Conservation (phyloP, 2,329 filamentous ascomycete genomes). For the Colletotrichum endophyticum region DNA sequence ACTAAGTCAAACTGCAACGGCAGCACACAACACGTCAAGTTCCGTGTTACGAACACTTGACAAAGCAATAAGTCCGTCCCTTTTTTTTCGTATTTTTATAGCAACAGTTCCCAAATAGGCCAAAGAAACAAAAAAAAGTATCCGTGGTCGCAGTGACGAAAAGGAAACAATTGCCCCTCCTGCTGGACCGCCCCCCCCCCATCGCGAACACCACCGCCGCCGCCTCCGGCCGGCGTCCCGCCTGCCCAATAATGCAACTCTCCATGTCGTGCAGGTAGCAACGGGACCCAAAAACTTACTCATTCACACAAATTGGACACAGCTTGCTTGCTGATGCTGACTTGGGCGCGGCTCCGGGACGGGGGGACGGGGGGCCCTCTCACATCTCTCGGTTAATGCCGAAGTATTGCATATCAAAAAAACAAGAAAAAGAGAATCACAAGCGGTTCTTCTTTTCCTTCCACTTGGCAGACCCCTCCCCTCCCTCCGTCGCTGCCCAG, state of each 20-base stretch:
- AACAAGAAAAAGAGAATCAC: not conserved
- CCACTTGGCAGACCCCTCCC: not conserved
- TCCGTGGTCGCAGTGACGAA: not conserved
- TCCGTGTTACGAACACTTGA: not conserved
- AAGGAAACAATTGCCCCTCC: not conserved
- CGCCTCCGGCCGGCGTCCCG: not conserved
- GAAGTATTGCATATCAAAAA: not conserved
- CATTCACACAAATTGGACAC: not conserved
- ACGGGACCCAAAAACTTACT: slow-evolving; percentile 6
- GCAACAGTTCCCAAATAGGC: not conserved
- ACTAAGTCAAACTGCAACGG: not conserved
- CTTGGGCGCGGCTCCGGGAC: not conserved
- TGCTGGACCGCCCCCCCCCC: not conserved
- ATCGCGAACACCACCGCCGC: not conserved
- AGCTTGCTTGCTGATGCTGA: not conserved
- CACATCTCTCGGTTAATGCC: slow-evolving; percentile 11
- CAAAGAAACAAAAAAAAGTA: not conserved
- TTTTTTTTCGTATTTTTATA: not conserved
- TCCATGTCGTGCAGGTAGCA: not conserved
- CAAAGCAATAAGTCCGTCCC: not conserved
- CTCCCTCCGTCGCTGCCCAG: not conserved
- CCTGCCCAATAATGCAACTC: not conserved
- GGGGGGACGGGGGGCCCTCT: not conserved
- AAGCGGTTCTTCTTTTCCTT: not conserved
- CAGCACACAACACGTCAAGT: not conserved